Percentiles rank a stretch among this genome's conserved stretches.
phyloP scores from a whole-genome alignment of 2,329 filamentous ascomycete species.

The Coniochaeta prunicola region DNA sequence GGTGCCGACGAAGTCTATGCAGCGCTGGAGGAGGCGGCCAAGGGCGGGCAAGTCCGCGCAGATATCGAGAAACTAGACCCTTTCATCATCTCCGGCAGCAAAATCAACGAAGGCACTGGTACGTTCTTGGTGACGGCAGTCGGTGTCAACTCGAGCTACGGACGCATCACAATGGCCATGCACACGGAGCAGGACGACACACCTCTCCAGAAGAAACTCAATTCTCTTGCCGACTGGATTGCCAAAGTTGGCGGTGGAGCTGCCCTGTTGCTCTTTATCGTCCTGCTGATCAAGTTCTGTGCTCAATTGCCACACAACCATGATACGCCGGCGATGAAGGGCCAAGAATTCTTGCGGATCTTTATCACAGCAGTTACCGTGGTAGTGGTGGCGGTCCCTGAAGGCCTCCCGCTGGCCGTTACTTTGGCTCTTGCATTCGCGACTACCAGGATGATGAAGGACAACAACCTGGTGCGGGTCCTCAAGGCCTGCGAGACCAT shows the following conservation, averaged over 20 bases:
- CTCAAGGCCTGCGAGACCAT: slow-evolving; percentile 66
- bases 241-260: slow-evolving; percentile 54
- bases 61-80: slow-evolving; percentile 47
- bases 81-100: slow-evolving; percentile 54
- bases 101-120: slow-evolving; percentile 46
- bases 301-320: slow-evolving; percentile 48
- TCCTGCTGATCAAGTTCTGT: slow-evolving; percentile 72
- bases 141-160: slow-evolving; percentile 46
- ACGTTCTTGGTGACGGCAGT: slow-evolving; percentile 48
- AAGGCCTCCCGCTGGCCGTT: slow-evolving; percentile 60
- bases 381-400: slow-evolving; percentile 62
- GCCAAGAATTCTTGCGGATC: slow-evolving; percentile 50
- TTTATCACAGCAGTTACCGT: slow-evolving; percentile 62
- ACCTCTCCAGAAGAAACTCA: slow-evolving; percentile 46
- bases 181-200: slow-evolving; percentile 44
- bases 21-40: slow-evolving; percentile 42
- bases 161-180: slow-evolving; percentile 49
- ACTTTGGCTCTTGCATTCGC: slow-evolving; percentile 64
- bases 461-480: slow-evolving; percentile 64
- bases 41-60: slow-evolving; percentile 25
- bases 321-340: slow-evolving; percentile 44
- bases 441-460: slow-evolving; percentile 62
- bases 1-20: slow-evolving; percentile 51
- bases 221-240: slow-evolving; percentile 40
- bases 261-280: slow-evolving; percentile 68